Percentiles rank a stretch among this genome's conserved stretches.
phyloP scores from a whole-genome alignment of 139 green algal genomes.

The Coelastrella sp. region DNA sequence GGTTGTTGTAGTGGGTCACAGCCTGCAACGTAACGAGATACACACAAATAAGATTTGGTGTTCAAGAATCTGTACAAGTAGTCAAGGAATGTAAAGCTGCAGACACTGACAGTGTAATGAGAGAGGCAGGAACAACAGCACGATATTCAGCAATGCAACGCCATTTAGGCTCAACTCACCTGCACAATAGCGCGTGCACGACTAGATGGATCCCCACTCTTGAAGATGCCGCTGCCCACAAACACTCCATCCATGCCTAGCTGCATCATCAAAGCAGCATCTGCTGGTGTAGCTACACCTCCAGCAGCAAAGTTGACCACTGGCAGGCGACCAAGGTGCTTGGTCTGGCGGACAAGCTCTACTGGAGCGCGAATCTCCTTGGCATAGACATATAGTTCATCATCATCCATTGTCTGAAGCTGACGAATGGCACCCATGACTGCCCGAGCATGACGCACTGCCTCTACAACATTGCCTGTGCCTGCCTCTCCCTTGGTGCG shows the following conservation, averaged over 20 bases:
- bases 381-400: conserved; percentile 99
- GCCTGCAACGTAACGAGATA: conserved; percentile 75
- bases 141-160: neutral
- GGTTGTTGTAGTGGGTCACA: conserved; percentile 99
- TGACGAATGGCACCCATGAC: conserved; percentile 95
- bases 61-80: too few relatives aligned
- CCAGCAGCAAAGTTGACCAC: conserved; percentile 99
- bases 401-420: conserved; percentile 98
- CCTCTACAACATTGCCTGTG: conserved; percentile 99
- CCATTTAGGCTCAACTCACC: conserved; percentile 62
- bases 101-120: neutral
- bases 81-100: neutral
- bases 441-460: conserved; percentile 94
- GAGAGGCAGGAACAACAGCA: neutral
- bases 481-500: conserved; percentile 98
- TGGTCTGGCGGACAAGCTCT: conserved; percentile 94
- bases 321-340: conserved; percentile 91
- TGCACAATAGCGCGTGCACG: conserved; percentile 97
- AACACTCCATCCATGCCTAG: conserved; percentile 99
- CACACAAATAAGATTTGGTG: too few relatives aligned
- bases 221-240: conserved; percentile 99
- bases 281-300: conserved; percentile 97
- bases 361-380: conserved; percentile 97
- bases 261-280: conserved; percentile 99
- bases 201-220: conserved; percentile 93